Evolutionary conservation across 2,329 filamentous ascomycete genomes (phyloP).

Genomic region (Septoria petroselini): DNA sequence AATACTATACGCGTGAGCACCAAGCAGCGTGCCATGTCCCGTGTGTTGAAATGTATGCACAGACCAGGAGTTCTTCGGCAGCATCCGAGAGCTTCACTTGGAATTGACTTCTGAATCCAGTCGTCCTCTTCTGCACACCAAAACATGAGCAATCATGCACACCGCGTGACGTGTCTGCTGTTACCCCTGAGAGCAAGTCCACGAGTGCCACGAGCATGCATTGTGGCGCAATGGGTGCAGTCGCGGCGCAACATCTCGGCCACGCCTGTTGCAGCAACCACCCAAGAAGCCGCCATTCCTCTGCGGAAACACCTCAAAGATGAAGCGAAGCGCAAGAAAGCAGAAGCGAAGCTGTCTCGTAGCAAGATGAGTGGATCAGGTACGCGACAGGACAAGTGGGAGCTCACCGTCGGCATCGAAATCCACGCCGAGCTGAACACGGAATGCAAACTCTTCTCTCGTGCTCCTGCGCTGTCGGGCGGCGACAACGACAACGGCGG

Average conservation of each 20-base stretch:
- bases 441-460: slow-evolving; percentile 81
- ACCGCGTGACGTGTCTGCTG: slow-evolving; percentile 7
- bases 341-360: slow-evolving; percentile 14
- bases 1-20: too few relatives aligned
- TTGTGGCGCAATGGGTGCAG: slow-evolving; percentile 34
- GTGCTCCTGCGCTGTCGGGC: slow-evolving; percentile 42
- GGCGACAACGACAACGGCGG: slow-evolving; percentile 28
- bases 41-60: neutral
- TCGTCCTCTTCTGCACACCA: neutral
- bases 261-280: slow-evolving; percentile 10
- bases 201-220: slow-evolving; percentile 29
- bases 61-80: slow-evolving; percentile 1
- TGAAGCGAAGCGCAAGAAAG: slow-evolving; percentile 37
- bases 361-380: slow-evolving; percentile 21
- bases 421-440: slow-evolving; percentile 97
- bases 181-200: neutral
- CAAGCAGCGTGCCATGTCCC: neutral
- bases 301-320: slow-evolving; percentile 44
- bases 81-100: neutral
- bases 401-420: slow-evolving; percentile 92
- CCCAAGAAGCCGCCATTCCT: slow-evolving; percentile 33
- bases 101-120: neutral
- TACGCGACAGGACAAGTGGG: slow-evolving; percentile 62
- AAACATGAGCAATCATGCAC: slow-evolving; percentile 10
- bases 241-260: slow-evolving; percentile 27